Evolutionary conservation across 768 basidiomycete species (phyloP).

Genomic region (Trametes meyenii): DNA sequence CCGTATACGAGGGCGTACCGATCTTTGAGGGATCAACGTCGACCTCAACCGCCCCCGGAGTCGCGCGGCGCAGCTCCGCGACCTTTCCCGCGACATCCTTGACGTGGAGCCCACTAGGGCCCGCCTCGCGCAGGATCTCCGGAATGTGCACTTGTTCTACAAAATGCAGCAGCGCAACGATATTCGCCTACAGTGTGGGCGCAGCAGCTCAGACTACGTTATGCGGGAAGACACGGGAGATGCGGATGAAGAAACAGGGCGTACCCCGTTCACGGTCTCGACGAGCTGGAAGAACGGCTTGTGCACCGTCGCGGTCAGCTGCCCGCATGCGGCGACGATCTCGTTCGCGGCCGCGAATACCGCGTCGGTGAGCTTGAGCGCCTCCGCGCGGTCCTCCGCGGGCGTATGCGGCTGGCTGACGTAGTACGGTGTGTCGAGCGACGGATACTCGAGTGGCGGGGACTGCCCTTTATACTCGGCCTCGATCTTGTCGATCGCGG

Average conservation of each 20-base stretch:
- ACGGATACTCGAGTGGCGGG: conserved; percentile 17
- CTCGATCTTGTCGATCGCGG: conserved; percentile 59
- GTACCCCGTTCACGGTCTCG: conserved; percentile 66
- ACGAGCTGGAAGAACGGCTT: conserved; percentile 56
- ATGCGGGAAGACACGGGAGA: no score
- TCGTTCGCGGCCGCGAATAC: conserved; percentile 25
- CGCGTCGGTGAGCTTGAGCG: conserved; percentile 19
- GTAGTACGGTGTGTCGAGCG: conserved; percentile 17
- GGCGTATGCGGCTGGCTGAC: background rate
- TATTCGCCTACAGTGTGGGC: background rate
- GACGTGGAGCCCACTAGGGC: conserved; percentile 52
- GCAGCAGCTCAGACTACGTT: no score
- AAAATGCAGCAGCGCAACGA: conserved; percentile 8
- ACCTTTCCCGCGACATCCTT: conserved; percentile 33
- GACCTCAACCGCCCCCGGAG: conserved; percentile 1
- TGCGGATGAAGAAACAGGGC: background rate
- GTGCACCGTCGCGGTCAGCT: conserved; percentile 25
- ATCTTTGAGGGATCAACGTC: conserved; percentile 46
- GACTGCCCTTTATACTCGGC: conserved; percentile 39
- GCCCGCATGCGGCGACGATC: conserved; percentile 31
- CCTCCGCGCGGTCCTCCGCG: conserved; percentile 15
- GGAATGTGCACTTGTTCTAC: conserved; percentile 47
- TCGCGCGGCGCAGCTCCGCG: background rate
- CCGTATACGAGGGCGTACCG: conserved; percentile 37
- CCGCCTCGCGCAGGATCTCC: conserved; percentile 71